Percentiles rank a stretch among this genome's conserved stretches.
Conservation (phyloP, 2,329 filamentous ascomycete genomes). For the Dactylellina haptotyla region DNA sequence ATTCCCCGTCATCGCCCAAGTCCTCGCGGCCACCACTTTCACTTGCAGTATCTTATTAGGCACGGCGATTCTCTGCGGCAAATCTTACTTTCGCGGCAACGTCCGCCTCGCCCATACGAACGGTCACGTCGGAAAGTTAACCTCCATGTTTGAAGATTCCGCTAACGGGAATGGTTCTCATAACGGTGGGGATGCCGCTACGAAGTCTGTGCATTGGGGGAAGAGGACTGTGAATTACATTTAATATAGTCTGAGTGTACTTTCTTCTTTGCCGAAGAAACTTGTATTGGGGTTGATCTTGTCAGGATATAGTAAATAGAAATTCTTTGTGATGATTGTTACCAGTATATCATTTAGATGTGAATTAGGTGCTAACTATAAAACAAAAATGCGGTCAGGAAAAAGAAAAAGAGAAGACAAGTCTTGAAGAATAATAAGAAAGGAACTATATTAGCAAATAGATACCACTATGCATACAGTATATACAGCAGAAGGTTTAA, state of each 20-base stretch:
- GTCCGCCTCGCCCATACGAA: background rate
- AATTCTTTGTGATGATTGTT: background rate
- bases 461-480: slow-evolving; percentile 28
- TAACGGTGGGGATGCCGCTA: too few relatives aligned
- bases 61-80: background rate
- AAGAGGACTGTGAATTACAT: slow-evolving; percentile 14
- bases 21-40: background rate
- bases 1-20: background rate
- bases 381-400: background rate
- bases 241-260: background rate
- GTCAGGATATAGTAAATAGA: background rate
- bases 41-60: slow-evolving; percentile 3
- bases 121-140: background rate
- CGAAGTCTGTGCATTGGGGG: slow-evolving; percentile 40
- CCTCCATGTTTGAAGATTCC: background rate
- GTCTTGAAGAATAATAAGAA: background rate
- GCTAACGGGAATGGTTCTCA: background rate
- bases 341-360: background rate
- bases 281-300: too few relatives aligned
- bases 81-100: slow-evolving; percentile 9
- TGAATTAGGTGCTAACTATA: background rate
- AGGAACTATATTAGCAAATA: slow-evolving; percentile 14
- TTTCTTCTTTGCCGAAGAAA: too few relatives aligned
- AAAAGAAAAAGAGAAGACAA: background rate
- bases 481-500: slow-evolving; percentile 46